Conservation (phyloP, 192 early-diverging fungal genomes). For the Borealophlyctis nickersoniae region DNA sequence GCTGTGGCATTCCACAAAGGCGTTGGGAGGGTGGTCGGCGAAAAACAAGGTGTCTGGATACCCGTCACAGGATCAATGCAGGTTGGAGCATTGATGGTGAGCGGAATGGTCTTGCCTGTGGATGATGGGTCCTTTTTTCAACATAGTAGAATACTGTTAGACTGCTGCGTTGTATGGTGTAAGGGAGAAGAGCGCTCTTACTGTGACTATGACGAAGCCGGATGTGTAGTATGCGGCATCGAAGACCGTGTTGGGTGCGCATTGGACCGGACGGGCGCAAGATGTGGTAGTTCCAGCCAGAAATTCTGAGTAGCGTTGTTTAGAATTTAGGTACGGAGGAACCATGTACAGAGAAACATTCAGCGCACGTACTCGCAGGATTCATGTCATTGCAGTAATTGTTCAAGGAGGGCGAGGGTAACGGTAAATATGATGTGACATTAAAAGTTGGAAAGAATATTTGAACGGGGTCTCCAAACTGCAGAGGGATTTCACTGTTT, state of each 20-base stretch:
- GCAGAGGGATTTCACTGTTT: too few relatives aligned
- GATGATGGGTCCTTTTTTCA: too few relatives aligned
- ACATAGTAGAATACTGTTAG: too few relatives aligned
- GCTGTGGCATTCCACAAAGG: constrained; percentile 20
- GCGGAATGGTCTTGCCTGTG: too few relatives aligned
- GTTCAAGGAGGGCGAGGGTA: constrained; percentile 11
- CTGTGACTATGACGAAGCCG: constrained; percentile 14
- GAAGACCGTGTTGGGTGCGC: constrained; percentile 10
- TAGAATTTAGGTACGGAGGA: neutral
- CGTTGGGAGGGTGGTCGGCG: too few relatives aligned
- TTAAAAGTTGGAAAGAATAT: neutral
- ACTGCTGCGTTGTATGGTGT: neutral
- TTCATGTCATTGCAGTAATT: constrained; percentile 15
- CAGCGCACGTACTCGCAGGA: constrained; percentile 26
- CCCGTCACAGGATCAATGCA: neutral
- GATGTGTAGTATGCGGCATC: constrained; percentile 21
- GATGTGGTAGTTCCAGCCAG: constrained; percentile 1
- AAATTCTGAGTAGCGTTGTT: constrained; percentile 11
- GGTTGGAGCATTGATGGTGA: too few relatives aligned
- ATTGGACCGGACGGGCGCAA: constrained; percentile 11
- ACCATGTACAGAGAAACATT: neutral
- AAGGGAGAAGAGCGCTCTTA: constrained; percentile 6
- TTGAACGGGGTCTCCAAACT: constrained; percentile 19
- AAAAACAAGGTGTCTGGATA: neutral
- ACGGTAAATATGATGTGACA: constrained; percentile 5